A percentile compares a stretch with the other conserved stretches of the same genome.
Evolutionary conservation across 495 filamentous ascomycete species (phyloP).

Genomic region (Trichocladium antarcticum): DNA sequence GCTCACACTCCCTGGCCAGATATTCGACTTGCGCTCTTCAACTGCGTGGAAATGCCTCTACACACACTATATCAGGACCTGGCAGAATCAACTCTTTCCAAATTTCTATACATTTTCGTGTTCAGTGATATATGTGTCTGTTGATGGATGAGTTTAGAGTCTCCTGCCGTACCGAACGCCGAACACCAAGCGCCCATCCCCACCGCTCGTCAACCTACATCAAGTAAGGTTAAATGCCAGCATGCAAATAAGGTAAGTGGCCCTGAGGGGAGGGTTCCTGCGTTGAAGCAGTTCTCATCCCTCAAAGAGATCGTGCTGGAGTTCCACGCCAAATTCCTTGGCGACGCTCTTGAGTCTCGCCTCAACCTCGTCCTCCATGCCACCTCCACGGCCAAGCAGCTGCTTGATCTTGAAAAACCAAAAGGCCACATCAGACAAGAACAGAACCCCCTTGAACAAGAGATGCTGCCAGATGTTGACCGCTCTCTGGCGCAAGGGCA

Average conservation of each 20-base stretch:
- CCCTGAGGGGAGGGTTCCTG: not conserved
- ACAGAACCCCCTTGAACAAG: conserved; percentile 66
- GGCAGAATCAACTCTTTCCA: too few relatives aligned
- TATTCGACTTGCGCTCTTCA: too few relatives aligned
- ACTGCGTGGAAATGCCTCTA: too few relatives aligned
- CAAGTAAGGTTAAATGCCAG: too few relatives aligned
- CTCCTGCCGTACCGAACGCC: not conserved
- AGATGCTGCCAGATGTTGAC: conserved; percentile 57
- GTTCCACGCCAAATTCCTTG: conserved; percentile 80
- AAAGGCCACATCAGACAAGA: conserved; percentile 72
- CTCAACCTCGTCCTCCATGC: conserved; percentile 94
- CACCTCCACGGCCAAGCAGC: conserved; percentile 57
- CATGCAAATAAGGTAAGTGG: too few relatives aligned
- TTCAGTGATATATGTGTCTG: not conserved
- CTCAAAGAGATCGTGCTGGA: conserved; percentile 79
- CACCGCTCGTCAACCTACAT: too few relatives aligned
- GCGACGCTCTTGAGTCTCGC: conserved; percentile 73
- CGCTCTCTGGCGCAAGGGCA: conserved; percentile 31
- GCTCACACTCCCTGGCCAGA: too few relatives aligned
- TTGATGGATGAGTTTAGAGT: not conserved
- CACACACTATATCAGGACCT: too few relatives aligned
- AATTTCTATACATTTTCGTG: too few relatives aligned
- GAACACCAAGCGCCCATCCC: not conserved
- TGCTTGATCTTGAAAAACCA: conserved; percentile 68
- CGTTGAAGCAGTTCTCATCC: conserved; percentile 39